A percentile compares a stretch with the other conserved stretches of the same genome.
Conservation (phyloP, 2,329 filamentous ascomycete species). For the Aspergillus intermedius region DNA sequence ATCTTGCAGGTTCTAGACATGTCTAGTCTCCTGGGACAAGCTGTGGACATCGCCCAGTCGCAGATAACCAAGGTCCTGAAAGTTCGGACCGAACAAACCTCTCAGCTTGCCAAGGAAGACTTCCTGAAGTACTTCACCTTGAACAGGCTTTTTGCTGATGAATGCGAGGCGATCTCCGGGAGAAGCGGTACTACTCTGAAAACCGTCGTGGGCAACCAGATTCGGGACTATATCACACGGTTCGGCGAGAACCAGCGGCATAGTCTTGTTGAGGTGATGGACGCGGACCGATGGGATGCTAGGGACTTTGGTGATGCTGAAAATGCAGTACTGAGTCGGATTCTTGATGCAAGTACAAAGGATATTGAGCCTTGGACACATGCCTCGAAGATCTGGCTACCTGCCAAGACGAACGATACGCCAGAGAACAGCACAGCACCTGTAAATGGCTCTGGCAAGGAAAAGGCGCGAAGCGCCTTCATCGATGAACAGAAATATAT, state of each 20-base stretch:
- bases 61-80: conserved; percentile 60
- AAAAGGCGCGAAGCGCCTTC: conserved; percentile 63
- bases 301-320: conserved; percentile 55
- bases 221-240: conserved; percentile 54
- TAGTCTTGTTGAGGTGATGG: conserved; percentile 52
- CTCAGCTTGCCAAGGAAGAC: conserved; percentile 48
- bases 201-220: conserved; percentile 56
- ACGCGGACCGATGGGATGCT: conserved; percentile 59
- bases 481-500: conserved; percentile 83
- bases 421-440: conserved; percentile 31
- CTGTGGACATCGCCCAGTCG: conserved; percentile 60
- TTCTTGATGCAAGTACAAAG: conserved; percentile 54
- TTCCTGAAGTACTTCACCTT: conserved; percentile 59
- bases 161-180: conserved; percentile 61
- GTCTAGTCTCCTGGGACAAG: conserved; percentile 59
- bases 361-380: conserved; percentile 52
- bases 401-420: conserved; percentile 16
- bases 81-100: conserved; percentile 56
- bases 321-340: conserved; percentile 44
- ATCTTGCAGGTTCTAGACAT: conserved; percentile 59
- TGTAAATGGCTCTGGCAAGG: conserved; percentile 44
- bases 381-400: conserved; percentile 46
- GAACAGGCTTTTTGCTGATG: conserved; percentile 59
- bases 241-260: conserved; percentile 54
- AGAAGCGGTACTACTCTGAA: conserved; percentile 55